Base-by-base conservation (phyloP, 2,329 filamentous ascomycete species). In the Scopulariopsis brevicaulis region DNA sequence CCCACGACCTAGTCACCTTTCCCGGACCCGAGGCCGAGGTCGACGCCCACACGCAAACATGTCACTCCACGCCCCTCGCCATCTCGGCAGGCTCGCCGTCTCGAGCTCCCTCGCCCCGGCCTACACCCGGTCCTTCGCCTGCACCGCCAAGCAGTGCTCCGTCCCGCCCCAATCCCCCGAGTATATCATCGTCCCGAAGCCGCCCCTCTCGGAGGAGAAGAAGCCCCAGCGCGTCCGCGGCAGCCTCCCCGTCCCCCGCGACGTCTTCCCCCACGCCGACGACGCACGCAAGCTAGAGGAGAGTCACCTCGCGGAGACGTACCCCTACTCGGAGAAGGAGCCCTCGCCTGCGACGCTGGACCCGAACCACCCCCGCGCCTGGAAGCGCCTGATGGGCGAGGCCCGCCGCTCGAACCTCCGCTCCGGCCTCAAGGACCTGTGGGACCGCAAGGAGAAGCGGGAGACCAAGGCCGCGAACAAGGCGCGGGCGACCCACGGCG, bases 161-260 rank as follows among this genome's bases (percentile, higher is more conserved):
- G 24, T 92, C 62, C 86, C 87, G 20, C 93, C 94, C 54, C 89
- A 96, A 69, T 96, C 91, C 40, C 93, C 94, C 53, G 81, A 82
- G 63, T 97, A 88, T 76, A 88, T 97, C 73, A 84, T 90, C 63
- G 77, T 96, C 58, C 93, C 92, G 54, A 78, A 79, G 64, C 81
- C 88, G 54, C 80, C 84, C n/a, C 90, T 96, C 69, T 83, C 86
- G 55, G 78, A 82, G 35, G 75, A 81, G 63, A 68, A 68, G 15
- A 73, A 70, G 60, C 72, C 66, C 2, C 66, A 71, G 1, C 71
- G 72, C 11, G 70, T 90, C 37, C 90, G 90, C 69, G 94, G 94
- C 64, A 83, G 86, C 59, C 80, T 99, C 0, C 94, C 94, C 10
- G 77, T 90, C 0, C 93, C 94, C 40, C 86, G 92, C 62, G 80